These are phyloP conservation scores for Didymella lethalis DNA, from an alignment of 2,329 filamentous ascomycete species.

Conservation along the genomic window DNA sequence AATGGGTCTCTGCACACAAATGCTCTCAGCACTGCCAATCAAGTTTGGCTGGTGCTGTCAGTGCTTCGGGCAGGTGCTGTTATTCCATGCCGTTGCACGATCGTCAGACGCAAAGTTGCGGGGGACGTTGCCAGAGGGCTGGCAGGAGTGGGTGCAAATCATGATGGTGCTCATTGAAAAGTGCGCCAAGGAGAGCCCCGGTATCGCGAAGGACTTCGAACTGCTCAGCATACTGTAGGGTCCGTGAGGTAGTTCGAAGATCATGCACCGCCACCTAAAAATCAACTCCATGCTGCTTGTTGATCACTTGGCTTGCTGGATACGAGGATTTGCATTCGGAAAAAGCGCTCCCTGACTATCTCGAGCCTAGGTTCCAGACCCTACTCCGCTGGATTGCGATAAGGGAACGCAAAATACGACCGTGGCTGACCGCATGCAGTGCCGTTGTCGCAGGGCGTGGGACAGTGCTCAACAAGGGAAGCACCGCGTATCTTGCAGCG, in stretches of 20 bases:
- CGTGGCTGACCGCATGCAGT: constrained; percentile 10
- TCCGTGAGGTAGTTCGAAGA: constrained; percentile 8
- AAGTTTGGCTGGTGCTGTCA: constrained; percentile 52
- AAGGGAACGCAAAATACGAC: constrained; percentile 11
- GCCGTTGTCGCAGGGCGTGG: constrained; percentile 1
- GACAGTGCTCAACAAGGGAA: neutral
- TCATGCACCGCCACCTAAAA: constrained; percentile 11
- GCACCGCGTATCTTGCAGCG: neutral
- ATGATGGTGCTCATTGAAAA: constrained; percentile 48
- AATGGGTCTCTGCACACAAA: constrained; percentile 48
- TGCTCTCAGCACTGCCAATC: constrained; percentile 47
- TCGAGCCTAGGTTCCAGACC: neutral
- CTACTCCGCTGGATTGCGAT: neutral
- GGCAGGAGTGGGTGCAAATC: constrained; percentile 47
- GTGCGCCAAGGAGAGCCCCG: constrained; percentile 45
- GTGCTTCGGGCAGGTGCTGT: constrained; percentile 48
- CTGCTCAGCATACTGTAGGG: constrained; percentile 42
- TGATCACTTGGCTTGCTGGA: neutral
- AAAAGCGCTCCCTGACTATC: neutral
- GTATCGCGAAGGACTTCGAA: constrained; percentile 47
- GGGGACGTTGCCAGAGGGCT: constrained; percentile 45
- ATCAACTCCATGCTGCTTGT: neutral
- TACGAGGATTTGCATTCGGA: neutral
- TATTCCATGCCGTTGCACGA: constrained; percentile 45
- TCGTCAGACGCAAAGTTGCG: constrained; percentile 40